A percentile compares a stretch with the other conserved stretches of the same genome.
Evolutionary conservation across 148 eudicot species (phyloP).

Genomic region (Fagopyrum esculentum): DNA sequence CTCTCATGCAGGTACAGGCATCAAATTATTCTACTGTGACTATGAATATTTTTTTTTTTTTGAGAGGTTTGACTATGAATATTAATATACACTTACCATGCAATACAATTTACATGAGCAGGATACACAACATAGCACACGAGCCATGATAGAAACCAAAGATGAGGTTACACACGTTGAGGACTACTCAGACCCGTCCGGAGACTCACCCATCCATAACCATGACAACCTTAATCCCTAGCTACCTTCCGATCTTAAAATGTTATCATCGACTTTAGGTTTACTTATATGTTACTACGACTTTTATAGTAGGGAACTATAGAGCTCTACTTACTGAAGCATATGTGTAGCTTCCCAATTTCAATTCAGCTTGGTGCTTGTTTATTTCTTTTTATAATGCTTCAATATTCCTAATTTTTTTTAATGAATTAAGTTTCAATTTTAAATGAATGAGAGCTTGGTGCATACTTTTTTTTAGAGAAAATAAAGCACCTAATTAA

Average conservation of each 20-base stretch:
- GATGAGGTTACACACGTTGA: neutral
- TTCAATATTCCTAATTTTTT: too few species aligned
- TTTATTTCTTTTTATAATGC: neutral
- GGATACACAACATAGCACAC: neutral
- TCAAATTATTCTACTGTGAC: too few species aligned
- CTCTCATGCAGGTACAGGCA: neutral
- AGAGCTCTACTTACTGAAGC: neutral
- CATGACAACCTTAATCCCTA: neutral
- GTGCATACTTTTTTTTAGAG: too few species aligned
- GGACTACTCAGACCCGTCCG: neutral
- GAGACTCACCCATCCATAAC: slow-evolving; percentile 3
- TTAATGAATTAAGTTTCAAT: too few species aligned
- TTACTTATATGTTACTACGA: neutral
- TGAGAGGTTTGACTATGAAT: too few species aligned
- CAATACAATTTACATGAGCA: too few species aligned
- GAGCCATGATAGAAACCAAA: neutral
- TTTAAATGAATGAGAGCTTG: too few species aligned
- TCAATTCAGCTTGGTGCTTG: neutral
- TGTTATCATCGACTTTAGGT: neutral
- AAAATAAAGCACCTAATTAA: too few species aligned
- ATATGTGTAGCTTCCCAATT: neutral
- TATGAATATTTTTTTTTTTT: too few species aligned
- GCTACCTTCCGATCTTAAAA: neutral
- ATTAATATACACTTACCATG: too few species aligned
- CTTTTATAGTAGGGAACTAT: neutral